Base-by-base conservation (phyloP, 176 grass and related monocot species). In the Saccharum officinarum region DNA sequence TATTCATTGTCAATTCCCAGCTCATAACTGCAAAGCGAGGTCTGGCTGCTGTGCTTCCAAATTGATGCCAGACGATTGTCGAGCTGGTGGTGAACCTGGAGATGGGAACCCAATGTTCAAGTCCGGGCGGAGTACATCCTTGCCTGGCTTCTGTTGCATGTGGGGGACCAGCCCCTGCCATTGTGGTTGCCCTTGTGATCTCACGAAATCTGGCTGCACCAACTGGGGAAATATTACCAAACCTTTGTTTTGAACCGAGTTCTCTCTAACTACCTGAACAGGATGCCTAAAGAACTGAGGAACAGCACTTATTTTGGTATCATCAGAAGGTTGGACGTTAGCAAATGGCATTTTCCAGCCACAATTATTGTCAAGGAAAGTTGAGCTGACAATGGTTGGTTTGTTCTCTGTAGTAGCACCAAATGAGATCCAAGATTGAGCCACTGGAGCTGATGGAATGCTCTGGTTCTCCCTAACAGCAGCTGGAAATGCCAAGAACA, bases 41-140 rank as follows among this genome's bases (percentile, higher is more conserved):
- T 99, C 97, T 77, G 97, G 97, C 46, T 99, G 97, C 64, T 97
- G 97, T 76, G 97, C 90, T 84, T 99, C 97, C 79, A 94, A 94
- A 80, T 92, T 93, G 84, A 99, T 94, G 77, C 93, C 78, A 28
- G 97, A 84, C 52, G 97, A 92, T 16, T 97, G 94, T 23, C 86
- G 83, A 62, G 87, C 92, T 17, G 88, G 90, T 15, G 97, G 93
- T 59, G 93, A 95, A 90, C 88, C 84, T 39, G 94, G 97, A 70
- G 92, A 90, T 22, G 89, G 90, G 73, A 99, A 99, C 79, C 92
- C 79, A 17, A 99, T 94, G 87, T 99, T 99, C 80, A 99, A 92
- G 67, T 99, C 97, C 7, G 97, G 97, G 70, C 92, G 92, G 52
- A 92, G 90, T 68, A 86, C 77, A 89, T 95, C 94, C 87, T 73